Percentiles rank a stretch among this genome's conserved stretches.
Evolutionary conservation across 352 stramenopile genomes (phyloP).

Genomic region (Phytophthora kernoviae): DNA sequence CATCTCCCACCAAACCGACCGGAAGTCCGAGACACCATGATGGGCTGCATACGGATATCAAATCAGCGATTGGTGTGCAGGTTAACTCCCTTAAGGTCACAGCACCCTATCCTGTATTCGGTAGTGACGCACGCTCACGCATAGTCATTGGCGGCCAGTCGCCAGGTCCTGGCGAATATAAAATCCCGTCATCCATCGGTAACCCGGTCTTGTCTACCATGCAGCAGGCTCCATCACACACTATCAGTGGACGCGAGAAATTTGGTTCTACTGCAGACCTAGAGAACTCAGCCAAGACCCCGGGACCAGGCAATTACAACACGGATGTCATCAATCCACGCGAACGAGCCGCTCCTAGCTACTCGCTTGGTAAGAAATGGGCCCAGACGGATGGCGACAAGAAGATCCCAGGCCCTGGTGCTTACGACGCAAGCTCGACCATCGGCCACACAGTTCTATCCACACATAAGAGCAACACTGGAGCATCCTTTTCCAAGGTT

Average conservation of each 20-base stretch:
- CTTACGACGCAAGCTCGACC: conserved; percentile 62
- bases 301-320: conserved; percentile 72
- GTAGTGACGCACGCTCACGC: conserved; percentile 60
- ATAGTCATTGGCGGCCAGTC: conserved; percentile 58
- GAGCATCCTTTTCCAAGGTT: conserved; percentile 68
- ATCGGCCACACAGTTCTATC: conserved; percentile 73
- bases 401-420: conserved; percentile 63
- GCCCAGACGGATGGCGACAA: conserved; percentile 39
- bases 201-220: too few species aligned
- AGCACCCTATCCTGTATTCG: conserved; percentile 66
- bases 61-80: conserved; percentile 48
- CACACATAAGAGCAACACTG: conserved; percentile 68
- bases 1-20: conserved; percentile 42
- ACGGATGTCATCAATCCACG: conserved; percentile 69
- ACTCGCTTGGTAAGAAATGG: conserved; percentile 83
- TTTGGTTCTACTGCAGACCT: conserved; percentile 72
- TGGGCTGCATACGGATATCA: conserved; percentile 1
- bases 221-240: conserved; percentile 50
- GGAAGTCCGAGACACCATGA: conserved; percentile 36
- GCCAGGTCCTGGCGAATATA: conserved; percentile 64
- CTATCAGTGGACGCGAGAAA: conserved; percentile 79
- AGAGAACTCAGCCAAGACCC: conserved; percentile 49
- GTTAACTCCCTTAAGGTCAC: conserved; percentile 79
- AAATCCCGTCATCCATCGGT: conserved; percentile 75
- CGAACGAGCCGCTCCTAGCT: conserved; percentile 63